phyloP scores from a whole-genome alignment of 148 eudicot genomes.

The Camellia granthamiana region DNA sequence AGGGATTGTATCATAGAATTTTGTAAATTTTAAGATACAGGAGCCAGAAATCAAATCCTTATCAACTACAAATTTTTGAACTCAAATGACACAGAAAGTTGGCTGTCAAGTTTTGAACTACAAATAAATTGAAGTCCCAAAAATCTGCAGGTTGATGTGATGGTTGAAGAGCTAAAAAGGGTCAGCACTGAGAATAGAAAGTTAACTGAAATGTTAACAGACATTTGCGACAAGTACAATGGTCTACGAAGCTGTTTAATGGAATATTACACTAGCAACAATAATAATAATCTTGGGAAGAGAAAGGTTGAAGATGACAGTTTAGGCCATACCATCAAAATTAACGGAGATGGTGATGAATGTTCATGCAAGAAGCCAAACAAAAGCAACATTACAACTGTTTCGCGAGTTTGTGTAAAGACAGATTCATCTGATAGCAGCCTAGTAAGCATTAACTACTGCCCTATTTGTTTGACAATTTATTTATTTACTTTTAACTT shows the following conservation, averaged over 20 bases:
- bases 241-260: conserved; percentile 11
- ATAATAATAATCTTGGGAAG: conserved; percentile 7
- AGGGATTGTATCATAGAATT: too few species aligned
- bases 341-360: conserved; percentile 4
- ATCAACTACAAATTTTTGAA: too few species aligned
- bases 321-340: background rate
- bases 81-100: too few species aligned
- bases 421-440: conserved; percentile 33
- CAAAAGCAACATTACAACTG: conserved; percentile 16
- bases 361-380: conserved; percentile 15
- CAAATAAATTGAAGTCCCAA: background rate
- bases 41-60: too few species aligned
- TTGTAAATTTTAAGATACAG: too few species aligned
- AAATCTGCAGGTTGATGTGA: conserved; percentile 1
- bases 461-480: background rate
- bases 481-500: too few species aligned
- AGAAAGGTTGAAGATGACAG: conserved; percentile 16
- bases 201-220: conserved; percentile 28
- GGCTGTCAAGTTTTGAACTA: too few species aligned
- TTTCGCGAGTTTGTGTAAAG: conserved; percentile 24
- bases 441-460: conserved; percentile 23
- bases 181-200: conserved; percentile 29
- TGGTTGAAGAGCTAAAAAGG: conserved; percentile 23
- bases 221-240: conserved; percentile 18
- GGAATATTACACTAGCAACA: background rate